Evolutionary conservation across 768 basidiomycete genomes (phyloP), one percentile per base, ranked within the genome.

Genomic region (Podaxis sp.): DNA sequence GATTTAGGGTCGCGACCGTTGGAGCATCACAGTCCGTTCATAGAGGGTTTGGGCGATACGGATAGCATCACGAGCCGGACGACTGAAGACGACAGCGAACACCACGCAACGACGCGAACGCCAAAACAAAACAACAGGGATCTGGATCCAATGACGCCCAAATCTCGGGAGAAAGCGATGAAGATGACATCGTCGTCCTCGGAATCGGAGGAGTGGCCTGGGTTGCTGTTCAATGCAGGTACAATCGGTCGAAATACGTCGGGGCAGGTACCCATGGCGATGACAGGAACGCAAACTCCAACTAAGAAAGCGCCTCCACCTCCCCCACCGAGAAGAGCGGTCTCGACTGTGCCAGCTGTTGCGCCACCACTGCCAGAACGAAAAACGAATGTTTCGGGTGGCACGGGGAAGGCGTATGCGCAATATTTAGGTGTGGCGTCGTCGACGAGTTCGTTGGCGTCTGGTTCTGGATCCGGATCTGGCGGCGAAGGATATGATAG

Each of bases 221-320:
- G 33, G 6, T 15, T 61, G 2, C 27, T 56, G 13, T 38, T 38
- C 15, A 46, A 29, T 22, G 29, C 52, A 29, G 46, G 47, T 19
- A 50, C 12, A 12, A 9, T 50, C 25, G 53, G 46, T 27, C 61
- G 54, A 17, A 49, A 27, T 51, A 40, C 54, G 4, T 50, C 43
- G 15, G n/a, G 53, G 3, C 51, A 11, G 29, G 63, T 27, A 17
- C 55, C 54, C 46, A 46, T 27, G 49, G 55, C 62, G 6, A 63
- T 50, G 12, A 25, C 25, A 12, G 19, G 13, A 24, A 27, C 54
- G 13, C 52, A 51, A 7, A 65, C 65, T 15, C 63, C 71, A 17
- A 66, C 62, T 24, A 87, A 83, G 71, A 82, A 82, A 64, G 76
- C 78, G 0, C 85, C 88, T 0, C 89, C 89, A 0, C 87, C 86